These are phyloP conservation scores for Anacardium occidentale DNA, from an alignment of 345 rosid species.

Conservation along the genomic window DNA sequence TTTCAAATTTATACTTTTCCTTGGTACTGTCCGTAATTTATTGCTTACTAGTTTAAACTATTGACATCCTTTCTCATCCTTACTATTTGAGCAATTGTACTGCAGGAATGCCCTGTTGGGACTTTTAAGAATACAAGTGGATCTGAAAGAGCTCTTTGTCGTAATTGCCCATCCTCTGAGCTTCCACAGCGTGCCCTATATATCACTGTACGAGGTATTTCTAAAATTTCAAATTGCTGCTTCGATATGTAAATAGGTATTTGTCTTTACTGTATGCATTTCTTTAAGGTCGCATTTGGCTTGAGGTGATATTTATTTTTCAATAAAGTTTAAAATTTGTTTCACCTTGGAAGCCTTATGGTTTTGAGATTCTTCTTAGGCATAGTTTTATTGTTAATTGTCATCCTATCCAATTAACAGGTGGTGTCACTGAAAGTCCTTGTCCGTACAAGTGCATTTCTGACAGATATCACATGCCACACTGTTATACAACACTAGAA, in stretches of 20 bases:
- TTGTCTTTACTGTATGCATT: conserved; percentile 5
- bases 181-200: conserved; percentile 78
- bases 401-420: conserved; percentile 35
- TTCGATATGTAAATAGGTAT: conserved; percentile 1
- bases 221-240: neutral
- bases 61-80: conserved; percentile 2
- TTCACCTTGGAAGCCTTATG: neutral
- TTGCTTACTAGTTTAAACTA: neutral
- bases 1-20: neutral
- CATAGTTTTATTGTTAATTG: conserved; percentile 15
- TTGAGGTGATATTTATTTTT: neutral
- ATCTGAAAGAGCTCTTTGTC: conserved; percentile 65
- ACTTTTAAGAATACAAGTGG: conserved; percentile 84
- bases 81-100: conserved; percentile 20
- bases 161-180: conserved; percentile 54
- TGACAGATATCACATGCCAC: conserved; percentile 88
- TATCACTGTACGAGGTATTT: conserved; percentile 60
- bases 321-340: neutral
- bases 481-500: conserved; percentile 86
- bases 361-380: conserved; percentile 6
- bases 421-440: conserved; percentile 81
- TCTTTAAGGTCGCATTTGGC: neutral
- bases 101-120: conserved; percentile 93
- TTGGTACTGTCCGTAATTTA: neutral
- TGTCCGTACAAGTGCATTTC: conserved; percentile 84